phyloP scores from a whole-genome alignment of 2,329 filamentous ascomycete genomes.

The Talaromyces sp. region DNA sequence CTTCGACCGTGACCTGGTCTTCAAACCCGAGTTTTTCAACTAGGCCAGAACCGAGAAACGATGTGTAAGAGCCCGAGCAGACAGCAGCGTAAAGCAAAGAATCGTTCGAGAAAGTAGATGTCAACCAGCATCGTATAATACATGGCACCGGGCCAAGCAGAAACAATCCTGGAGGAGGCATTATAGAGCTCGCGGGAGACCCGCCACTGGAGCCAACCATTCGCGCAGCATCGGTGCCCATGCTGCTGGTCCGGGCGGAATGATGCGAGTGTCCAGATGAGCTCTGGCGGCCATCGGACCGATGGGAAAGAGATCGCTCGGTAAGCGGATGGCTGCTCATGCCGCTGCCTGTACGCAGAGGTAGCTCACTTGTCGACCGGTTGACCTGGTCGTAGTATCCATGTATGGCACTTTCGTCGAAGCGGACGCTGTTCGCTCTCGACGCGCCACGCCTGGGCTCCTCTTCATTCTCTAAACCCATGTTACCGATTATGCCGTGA shows the following conservation, averaged over 20 bases:
- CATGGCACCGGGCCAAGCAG: slow-evolving; percentile 84
- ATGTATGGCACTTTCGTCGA: slow-evolving; percentile 92
- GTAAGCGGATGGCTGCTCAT: slow-evolving; percentile 75
- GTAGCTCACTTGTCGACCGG: slow-evolving; percentile 78
- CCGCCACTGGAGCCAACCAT: slow-evolving; percentile 59
- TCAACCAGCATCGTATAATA: slow-evolving; percentile 94
- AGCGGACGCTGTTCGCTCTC: slow-evolving; percentile 92
- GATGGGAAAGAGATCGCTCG: slow-evolving; percentile 87
- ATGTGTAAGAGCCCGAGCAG: slow-evolving; percentile 86
- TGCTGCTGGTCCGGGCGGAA: slow-evolving; percentile 78
- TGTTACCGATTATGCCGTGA: slow-evolving; percentile 70
- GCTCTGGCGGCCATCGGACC: slow-evolving; percentile 91
- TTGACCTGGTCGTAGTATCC: slow-evolving; percentile 81
- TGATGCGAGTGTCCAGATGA: slow-evolving; percentile 77
- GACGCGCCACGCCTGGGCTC: slow-evolving; percentile 81
- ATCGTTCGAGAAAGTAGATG: slow-evolving; percentile 81
- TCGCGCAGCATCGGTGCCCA: slow-evolving; percentile 71
- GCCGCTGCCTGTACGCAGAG: slow-evolving; percentile 71
- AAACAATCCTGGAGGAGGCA: slow-evolving; percentile 77
- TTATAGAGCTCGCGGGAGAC: slow-evolving; percentile 54
- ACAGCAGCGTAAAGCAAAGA: slow-evolving; percentile 86
- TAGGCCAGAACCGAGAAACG: slow-evolving; percentile 70
- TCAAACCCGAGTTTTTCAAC: slow-evolving; percentile 68
- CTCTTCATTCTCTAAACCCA: slow-evolving; percentile 83
- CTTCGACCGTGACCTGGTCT: slow-evolving; percentile 61